Evolutionary conservation across 2,329 filamentous ascomycete species (phyloP), one percentile per base, ranked within the genome.

Genomic region (Podosphaera leucotricha): DNA sequence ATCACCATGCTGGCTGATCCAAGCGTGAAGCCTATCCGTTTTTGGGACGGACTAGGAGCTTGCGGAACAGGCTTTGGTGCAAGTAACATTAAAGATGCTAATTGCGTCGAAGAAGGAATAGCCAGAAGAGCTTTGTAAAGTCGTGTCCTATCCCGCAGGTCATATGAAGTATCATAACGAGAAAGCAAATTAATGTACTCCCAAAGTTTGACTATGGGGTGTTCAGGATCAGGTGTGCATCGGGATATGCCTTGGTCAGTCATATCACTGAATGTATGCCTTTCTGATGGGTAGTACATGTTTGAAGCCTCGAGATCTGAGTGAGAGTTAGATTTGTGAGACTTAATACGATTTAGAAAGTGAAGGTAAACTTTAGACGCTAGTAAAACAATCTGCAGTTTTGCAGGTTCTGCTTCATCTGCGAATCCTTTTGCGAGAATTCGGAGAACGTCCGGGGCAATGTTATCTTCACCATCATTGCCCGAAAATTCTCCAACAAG

Each of bases 351-450:
- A 55, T 84, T 84, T 35, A 95, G 61, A 56, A 92, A 75, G 54
- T 95, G 84, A 15, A 95, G 69, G 57, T 95, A 95, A 1, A 95
- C 85, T 57, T 95, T 95, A n/a, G 90, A 87, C 6, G 82, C 90
- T 2, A 98, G 68, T 0, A 98, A 67, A 15, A 98, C 70, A 50
- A 95, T 92, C 59, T 98, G 90, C 46, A 85, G 70, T 59, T 92
- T 93, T 11, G 84, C 85, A 22, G 77, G 68, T 57, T 94, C 85
- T 1, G 77, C 76, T 61, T 98, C 90, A 48, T 77, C 75, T 1
- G 76, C 67, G 56, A 95, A 98, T 16, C 77, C 79, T 58, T 85
- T 87, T 38, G 85, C 71, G 2, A 98, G 64, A 38, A 95, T 87
- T 6, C 90, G 75, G 28, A 95, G 64, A 6, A 95, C 85, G 55